Evolutionary conservation across 139 green algal species (phyloP).

Genomic region (Asterochloris erici): DNA sequence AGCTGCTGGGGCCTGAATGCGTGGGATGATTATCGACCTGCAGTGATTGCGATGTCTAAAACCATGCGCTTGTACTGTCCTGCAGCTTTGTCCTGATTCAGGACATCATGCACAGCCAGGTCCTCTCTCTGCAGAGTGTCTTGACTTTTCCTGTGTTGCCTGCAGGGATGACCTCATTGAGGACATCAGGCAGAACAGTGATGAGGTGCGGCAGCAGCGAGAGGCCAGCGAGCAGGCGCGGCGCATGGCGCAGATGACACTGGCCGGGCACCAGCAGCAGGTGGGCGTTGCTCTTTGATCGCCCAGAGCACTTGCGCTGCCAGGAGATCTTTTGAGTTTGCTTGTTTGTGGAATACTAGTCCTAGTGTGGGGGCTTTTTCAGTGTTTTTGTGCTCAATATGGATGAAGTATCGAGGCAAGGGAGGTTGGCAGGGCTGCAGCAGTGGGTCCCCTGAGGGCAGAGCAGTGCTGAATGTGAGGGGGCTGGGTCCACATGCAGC

Average conservation of each 20-base stretch:
- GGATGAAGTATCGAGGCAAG: no score
- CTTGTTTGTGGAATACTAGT: no score
- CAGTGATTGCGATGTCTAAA: background rate
- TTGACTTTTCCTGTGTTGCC: background rate
- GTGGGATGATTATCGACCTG: background rate
- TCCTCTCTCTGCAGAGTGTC: background rate
- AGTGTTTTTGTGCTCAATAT: no score
- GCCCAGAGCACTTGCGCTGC: no score
- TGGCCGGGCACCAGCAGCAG: no score
- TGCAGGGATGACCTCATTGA: conserved; percentile 46
- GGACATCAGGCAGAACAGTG: conserved; percentile 20
- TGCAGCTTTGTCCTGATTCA: background rate
- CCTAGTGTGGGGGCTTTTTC: no score
- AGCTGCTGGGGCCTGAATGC: background rate
- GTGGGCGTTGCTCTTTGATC: no score
- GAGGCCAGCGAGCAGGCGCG: conserved; percentile 12
- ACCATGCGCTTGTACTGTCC: background rate
- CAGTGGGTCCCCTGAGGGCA: no score
- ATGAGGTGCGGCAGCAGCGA: background rate
- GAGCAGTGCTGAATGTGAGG: background rate
- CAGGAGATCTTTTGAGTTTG: no score
- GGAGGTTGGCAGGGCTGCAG: no score
- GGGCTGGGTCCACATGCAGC: background rate
- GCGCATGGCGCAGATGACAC: background rate
- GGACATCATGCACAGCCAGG: background rate